Conservation (phyloP, 768 basidiomycete species). For the Lactifluus piperatus region DNA sequence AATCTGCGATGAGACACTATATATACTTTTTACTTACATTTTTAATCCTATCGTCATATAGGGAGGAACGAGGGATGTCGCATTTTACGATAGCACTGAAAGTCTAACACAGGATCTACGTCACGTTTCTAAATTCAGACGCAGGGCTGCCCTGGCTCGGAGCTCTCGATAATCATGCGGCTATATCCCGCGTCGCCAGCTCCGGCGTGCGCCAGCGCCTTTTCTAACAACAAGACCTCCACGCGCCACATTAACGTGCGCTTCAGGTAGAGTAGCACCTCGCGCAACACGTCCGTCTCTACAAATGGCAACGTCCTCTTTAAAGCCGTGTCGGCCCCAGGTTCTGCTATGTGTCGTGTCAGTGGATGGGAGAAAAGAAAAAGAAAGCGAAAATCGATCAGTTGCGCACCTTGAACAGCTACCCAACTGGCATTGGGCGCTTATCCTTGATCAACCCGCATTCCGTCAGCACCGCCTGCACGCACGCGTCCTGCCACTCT, state of each 20-base stretch:
- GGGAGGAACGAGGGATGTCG: too few species aligned
- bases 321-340: constrained; percentile 64
- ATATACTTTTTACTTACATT: too few species aligned
- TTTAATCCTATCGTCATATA: too few species aligned
- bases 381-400: background rate
- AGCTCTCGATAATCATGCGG: constrained; percentile 61
- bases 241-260: too few species aligned
- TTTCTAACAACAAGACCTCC: constrained; percentile 60
- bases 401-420: constrained; percentile 74
- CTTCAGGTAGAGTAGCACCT: too few species aligned
- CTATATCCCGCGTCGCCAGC: constrained; percentile 43
- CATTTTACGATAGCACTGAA: too few species aligned
- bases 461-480: constrained; percentile 52
- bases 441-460: constrained; percentile 91
- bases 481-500: too few species aligned
- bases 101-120: too few species aligned
- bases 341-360: constrained; percentile 57
- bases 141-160: constrained; percentile 80
- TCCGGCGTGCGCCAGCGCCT: too few species aligned
- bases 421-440: constrained; percentile 89
- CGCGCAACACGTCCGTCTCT: too few species aligned
- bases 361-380: background rate
- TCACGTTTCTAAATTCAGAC: constrained; percentile 81
- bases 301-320: too few species aligned
- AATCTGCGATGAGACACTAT: too few species aligned